Percentiles rank a stretch among this genome's conserved stretches.
phyloP scores from a whole-genome alignment of 306 rosid species.

The Oxytropis ochrocephala region DNA sequence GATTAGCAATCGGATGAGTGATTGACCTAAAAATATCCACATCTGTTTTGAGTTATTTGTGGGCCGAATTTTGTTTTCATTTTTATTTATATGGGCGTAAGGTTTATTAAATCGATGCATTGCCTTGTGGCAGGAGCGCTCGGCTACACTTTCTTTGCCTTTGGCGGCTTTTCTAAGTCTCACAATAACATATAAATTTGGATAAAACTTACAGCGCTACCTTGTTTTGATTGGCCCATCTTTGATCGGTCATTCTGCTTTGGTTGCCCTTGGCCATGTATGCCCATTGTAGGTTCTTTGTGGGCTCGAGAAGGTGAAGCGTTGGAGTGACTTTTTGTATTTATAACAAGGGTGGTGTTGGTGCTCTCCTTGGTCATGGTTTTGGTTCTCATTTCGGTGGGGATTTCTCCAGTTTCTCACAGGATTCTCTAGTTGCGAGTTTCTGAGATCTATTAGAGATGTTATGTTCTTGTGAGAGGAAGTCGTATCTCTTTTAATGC shows the following conservation, averaged over 20 bases:
- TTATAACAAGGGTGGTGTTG: conserved; percentile 68
- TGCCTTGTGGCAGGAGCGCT: too few species aligned
- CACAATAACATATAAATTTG: conserved; percentile 83
- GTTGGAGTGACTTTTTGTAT: conserved; percentile 83
- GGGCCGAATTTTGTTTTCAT: too few species aligned
- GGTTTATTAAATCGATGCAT: too few species aligned
- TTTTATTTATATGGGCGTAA: too few species aligned
- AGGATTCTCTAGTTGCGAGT: conserved; percentile 82
- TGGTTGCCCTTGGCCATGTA: conserved; percentile 98
- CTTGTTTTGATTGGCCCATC: conserved; percentile 80
- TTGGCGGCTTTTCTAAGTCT: too few species aligned
- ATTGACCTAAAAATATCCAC: conserved; percentile 11
- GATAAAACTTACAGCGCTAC: conserved; percentile 71
- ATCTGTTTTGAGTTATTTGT: too few species aligned
- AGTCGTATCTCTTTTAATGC: conserved; percentile 71
- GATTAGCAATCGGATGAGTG: neutral
- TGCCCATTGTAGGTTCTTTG: conserved; percentile 90
- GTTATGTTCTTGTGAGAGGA: conserved; percentile 67
- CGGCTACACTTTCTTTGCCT: too few species aligned
- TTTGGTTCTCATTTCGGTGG: conserved; percentile 70
- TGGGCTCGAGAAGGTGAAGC: conserved; percentile 98
- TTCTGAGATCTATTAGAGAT: conserved; percentile 59
- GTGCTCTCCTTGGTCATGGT: too few species aligned
- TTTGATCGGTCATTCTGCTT: conserved; percentile 68
- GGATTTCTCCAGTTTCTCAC: conserved; percentile 90